Percentiles rank a stretch among this genome's conserved stretches.
These are phyloP conservation scores for Puccinia brachypodii DNA, from an alignment of 1,284 basidiomycete genomes.

Conservation along the genomic window DNA sequence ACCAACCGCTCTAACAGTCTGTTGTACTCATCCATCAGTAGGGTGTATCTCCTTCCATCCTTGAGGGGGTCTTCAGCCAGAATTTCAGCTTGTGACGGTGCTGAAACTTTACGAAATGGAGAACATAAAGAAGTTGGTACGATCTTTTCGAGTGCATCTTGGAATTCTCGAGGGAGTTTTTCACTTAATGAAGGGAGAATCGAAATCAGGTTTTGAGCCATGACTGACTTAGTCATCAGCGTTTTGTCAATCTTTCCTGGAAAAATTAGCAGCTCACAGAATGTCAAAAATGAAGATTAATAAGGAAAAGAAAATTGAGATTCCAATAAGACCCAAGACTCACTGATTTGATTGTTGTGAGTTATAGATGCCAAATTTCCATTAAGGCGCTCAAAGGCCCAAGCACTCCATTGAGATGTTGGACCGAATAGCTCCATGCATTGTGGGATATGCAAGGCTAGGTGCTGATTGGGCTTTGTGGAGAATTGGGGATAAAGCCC, in stretches of 20 bases:
- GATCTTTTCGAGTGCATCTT: background rate
- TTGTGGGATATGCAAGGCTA: constrained; percentile 27
- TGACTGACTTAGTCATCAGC: background rate
- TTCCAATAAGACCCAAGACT: background rate
- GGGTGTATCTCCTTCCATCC: too few relatives aligned
- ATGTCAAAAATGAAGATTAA: too few relatives aligned
- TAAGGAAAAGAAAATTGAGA: too few relatives aligned
- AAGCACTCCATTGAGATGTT: constrained; percentile 32
- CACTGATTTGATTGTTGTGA: constrained; percentile 51
- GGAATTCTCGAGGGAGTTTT: background rate
- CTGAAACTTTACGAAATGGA: background rate
- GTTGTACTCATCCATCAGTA: too few relatives aligned
- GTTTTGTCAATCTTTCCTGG: background rate
- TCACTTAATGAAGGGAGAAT: background rate
- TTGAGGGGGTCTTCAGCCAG: too few relatives aligned
- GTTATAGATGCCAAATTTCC: constrained; percentile 60
- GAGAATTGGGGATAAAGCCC: constrained; percentile 3
- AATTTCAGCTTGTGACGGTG: background rate
- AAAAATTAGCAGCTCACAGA: background rate
- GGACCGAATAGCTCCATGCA: constrained; percentile 11
- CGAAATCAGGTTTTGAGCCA: background rate
- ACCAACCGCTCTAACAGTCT: too few relatives aligned
- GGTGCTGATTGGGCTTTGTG: constrained; percentile 31
- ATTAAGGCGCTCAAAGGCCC: constrained; percentile 15
- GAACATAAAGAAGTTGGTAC: background rate